These are phyloP conservation scores for Fusarium oxysporum DNA, from an alignment of 2,329 filamentous ascomycete species.

Conservation along the genomic window DNA sequence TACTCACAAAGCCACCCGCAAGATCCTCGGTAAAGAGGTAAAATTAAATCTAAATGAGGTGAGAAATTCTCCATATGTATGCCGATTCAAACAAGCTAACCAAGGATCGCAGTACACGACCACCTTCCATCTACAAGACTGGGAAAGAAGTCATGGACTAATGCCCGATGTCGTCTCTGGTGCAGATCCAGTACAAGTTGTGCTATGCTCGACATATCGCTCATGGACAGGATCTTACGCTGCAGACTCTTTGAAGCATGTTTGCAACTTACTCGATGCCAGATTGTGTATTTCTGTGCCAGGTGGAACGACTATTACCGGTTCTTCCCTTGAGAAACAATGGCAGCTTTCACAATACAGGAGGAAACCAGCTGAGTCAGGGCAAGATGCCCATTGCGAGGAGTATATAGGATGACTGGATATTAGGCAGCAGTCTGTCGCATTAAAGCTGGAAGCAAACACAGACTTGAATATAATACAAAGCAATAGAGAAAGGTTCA, in stretches of 20 bases:
- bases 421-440: fast-evolving
- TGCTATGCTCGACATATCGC: not conserved
- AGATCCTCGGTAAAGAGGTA: not conserved
- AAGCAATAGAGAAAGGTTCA: not conserved
- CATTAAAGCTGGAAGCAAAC: fast-evolving
- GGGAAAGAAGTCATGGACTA: not conserved
- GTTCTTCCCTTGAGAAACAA: not conserved
- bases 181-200: not conserved
- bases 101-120: not conserved
- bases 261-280: not conserved
- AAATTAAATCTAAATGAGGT: not conserved
- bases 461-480: no score
- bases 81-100: fast-evolving
- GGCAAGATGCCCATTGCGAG: not conserved
- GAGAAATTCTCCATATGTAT: not conserved
- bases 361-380: not conserved
- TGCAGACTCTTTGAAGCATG: not conserved
- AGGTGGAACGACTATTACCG: not conserved
- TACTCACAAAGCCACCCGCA: not conserved
- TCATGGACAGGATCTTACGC: not conserved
- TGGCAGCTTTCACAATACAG: not conserved
- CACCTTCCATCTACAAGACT: not conserved
- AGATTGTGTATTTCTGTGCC: not conserved
- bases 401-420: not conserved
- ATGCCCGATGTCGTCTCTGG: not conserved